Base-by-base conservation (phyloP, 202 grass and related monocot species). In the Elaeis oleifera region DNA sequence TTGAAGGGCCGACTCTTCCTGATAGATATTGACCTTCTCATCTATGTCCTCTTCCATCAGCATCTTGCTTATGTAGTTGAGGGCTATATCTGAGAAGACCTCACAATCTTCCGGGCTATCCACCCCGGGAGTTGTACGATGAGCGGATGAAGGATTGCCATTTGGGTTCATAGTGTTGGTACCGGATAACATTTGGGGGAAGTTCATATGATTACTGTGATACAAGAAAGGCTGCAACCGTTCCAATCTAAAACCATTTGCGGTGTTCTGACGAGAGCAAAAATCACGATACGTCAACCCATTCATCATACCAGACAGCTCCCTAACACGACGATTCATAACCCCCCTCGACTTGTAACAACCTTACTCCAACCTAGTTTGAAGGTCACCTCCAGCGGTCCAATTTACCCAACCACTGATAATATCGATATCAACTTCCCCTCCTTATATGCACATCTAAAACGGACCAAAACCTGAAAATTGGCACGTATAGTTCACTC, bases 21-120 rank as follows among this genome's bases (percentile, higher is more conserved):
- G 49, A 65, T 65, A 65, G 18, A 3, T 16, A 18, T 26, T 22
- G 7, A 65, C 50, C 22, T 51, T 65, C 2, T 51, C 62, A 65
- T 65, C 22, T 22, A 65, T 65, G 44, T 52, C 22, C 54, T 78
- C 75, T 22, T 65, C 49, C 62, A 65, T 65, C 5, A 65, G 62
- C 62, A 65, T 65, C 21, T n/a, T n/a, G 9, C 48, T 20, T 15
- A 65, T 65, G 44, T 65, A 50, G 14, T 51, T 65, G 44, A 65
- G 62, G 62, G 51, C 19, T 24, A 65, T 52, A 9, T 65, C 62
- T 5, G 90, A 95, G 70, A 87, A 80, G 72, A 95, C 87, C 58
- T 95, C 90, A 58, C 84, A 82, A 53, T 95, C 90, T 23, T 95
- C 90, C 0, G 80, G 78, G 60, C 80, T 88, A 75, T 90, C 86